Evolutionary conservation across 2,329 filamentous ascomycete genomes (phyloP).

Genomic region (Fusarium sp.): DNA sequence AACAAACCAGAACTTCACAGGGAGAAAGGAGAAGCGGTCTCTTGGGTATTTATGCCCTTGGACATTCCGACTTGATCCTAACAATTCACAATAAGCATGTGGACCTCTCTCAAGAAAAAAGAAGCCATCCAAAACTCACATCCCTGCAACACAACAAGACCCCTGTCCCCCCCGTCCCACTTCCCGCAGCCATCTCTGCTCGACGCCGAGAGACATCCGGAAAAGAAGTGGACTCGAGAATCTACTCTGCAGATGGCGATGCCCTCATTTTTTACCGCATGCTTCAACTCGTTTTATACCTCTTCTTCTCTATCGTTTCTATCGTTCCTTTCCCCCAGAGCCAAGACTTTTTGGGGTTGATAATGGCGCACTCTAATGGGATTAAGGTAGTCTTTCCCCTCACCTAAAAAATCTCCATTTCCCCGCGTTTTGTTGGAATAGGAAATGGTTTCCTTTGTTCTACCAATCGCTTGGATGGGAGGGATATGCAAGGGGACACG

Average conservation of each 20-base stretch:
- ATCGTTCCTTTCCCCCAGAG: slow-evolving; percentile 23
- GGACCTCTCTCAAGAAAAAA: slow-evolving; percentile 11
- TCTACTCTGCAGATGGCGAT: slow-evolving; percentile 22
- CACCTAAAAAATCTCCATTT: slow-evolving; percentile 42
- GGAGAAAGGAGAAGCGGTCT: slow-evolving; percentile 11
- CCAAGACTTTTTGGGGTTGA: slow-evolving; percentile 25
- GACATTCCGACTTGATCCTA: slow-evolving; percentile 13
- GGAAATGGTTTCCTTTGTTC: background rate
- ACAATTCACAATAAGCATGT: slow-evolving; percentile 22
- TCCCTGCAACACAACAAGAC: slow-evolving; percentile 8
- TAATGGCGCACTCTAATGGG: slow-evolving; percentile 39
- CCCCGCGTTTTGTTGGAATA: slow-evolving; percentile 41
- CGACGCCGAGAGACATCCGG: slow-evolving; percentile 46
- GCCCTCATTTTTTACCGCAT: slow-evolving; percentile 38
- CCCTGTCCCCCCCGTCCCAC: background rate
- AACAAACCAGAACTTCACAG: background rate
- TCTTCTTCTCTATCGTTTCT: background rate
- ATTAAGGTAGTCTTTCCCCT: slow-evolving; percentile 29
- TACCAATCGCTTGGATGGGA: slow-evolving; percentile 7
- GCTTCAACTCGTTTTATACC: slow-evolving; percentile 29
- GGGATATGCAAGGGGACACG: slow-evolving; percentile 14
- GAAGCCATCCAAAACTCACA: slow-evolving; percentile 26
- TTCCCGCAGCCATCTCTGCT: slow-evolving; percentile 10
- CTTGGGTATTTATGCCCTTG: slow-evolving; percentile 45
- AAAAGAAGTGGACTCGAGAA: slow-evolving; percentile 37